Base-by-base conservation (phyloP, 257 asterid species). In the Craterostigma plantagineum region DNA sequence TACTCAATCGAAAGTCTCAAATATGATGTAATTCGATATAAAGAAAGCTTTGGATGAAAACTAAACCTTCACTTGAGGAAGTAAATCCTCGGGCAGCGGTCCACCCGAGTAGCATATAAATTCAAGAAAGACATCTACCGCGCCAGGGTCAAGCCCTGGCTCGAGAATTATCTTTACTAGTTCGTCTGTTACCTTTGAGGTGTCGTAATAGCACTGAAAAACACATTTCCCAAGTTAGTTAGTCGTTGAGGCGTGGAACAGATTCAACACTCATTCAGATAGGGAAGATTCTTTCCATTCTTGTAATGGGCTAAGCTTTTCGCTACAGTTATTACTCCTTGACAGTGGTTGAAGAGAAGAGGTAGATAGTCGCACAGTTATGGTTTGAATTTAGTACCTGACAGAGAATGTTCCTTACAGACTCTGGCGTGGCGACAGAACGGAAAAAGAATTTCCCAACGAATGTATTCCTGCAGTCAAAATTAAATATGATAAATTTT, bases 21-120 rank as follows among this genome's bases (percentile, higher is more conserved):
- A n/a, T n/a, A n/a, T n/a, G n/a, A n/a, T n/a, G n/a, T n/a, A n/a
- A n/a, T n/a, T n/a, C n/a, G n/a, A n/a, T n/a, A n/a, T n/a, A n/a
- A n/a, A n/a, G n/a, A n/a, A 36, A 12, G 38, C 12, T 23, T 13
- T 15, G 34, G 27, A 34, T 41, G 14, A 51, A 51, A 18, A 11
- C 27, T 41, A 43, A 27, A 86, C 93, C 95, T 76, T 82, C 41
- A 79, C 91, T 69, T 54, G 87, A 52, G 95, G 93, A 18, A 87
- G 67, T 54, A 87, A 71, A 39, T 87, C 98, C 67, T 82, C 98
- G 0, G 98, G 93, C 27, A 87, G 90, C 11, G 98, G 98, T 38
- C 98, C 98, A 3, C 54, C 92, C 12, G 98, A 87, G 60, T 87
- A 87, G 70, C 98, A 82, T 53, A 87, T 82, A 63, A 87, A 87